A percentile compares a stretch with the other conserved stretches of the same genome.
phyloP scores from a whole-genome alignment of 441 rosid species.

The Oxalis stricta region DNA sequence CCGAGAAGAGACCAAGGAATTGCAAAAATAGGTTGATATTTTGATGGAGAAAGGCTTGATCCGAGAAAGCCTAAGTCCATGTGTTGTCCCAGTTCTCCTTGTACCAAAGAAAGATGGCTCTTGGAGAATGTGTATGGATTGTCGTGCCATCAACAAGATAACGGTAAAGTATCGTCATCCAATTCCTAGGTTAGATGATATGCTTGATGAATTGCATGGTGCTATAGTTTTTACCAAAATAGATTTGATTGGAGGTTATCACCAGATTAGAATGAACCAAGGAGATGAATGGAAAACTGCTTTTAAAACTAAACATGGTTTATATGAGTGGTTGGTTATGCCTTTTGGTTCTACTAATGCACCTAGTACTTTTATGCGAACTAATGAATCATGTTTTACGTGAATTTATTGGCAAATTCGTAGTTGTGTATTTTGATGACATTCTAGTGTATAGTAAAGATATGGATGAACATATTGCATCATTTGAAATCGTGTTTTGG shows the following conservation, averaged over 20 bases:
- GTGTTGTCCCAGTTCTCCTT: neutral
- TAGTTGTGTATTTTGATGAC: neutral
- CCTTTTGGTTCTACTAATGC: neutral
- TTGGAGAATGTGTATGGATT: neutral
- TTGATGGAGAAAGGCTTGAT: no score
- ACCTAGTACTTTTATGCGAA: neutral
- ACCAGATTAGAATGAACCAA: neutral
- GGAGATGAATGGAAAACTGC: constrained; percentile 3
- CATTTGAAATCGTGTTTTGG: no score
- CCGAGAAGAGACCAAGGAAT: no score
- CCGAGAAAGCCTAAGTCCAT: neutral
- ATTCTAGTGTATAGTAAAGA: neutral
- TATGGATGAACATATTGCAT: neutral
- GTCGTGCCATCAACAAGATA: neutral
- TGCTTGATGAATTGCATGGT: constrained; percentile 1
- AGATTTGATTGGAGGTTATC: constrained; percentile 1
- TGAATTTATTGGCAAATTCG: neutral
- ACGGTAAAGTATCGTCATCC: neutral
- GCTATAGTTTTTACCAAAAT: neutral
- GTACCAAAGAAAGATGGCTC: neutral
- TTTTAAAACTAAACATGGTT: neutral
- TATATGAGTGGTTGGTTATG: neutral
- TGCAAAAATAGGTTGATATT: no score
- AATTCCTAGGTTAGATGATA: neutral
- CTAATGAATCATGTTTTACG: neutral